These are phyloP conservation scores for Davidsoniella neocaledoniae DNA, from an alignment of 2,329 filamentous ascomycete genomes.

Conservation along the genomic window DNA sequence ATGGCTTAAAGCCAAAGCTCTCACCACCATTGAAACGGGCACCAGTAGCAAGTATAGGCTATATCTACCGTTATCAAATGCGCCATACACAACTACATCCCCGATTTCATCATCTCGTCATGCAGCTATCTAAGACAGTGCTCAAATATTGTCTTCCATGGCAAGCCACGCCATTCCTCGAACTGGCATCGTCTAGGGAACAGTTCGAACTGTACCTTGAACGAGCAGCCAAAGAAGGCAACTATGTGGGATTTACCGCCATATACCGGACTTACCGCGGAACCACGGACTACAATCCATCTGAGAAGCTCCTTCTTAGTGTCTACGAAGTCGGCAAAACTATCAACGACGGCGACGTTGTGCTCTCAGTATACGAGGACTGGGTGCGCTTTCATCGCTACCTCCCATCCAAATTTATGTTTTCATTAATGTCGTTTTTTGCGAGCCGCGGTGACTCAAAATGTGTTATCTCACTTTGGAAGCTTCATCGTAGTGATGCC, in stretches of 20 bases:
- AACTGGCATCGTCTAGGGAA: neutral
- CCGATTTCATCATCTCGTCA: slow-evolving; percentile 9
- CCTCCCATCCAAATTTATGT: neutral
- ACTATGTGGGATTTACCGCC: neutral
- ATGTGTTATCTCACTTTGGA: slow-evolving; percentile 8
- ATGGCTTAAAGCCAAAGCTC: too few species aligned
- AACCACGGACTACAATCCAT: slow-evolving; percentile 1
- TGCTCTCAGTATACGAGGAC: slow-evolving; percentile 2
- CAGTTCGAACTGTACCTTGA: slow-evolving; percentile 6
- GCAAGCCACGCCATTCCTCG: slow-evolving; percentile 3
- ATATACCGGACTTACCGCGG: slow-evolving; percentile 1
- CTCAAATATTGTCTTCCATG: slow-evolving; percentile 5
- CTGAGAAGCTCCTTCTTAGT: neutral
- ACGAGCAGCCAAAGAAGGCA: neutral
- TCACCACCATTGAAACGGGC: too few species aligned
- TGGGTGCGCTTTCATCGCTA: slow-evolving; percentile 1
- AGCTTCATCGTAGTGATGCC: slow-evolving; percentile 1
- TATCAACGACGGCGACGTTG: neutral
- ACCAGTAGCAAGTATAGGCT: neutral
- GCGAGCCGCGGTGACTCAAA: slow-evolving; percentile 7
- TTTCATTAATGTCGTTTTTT: slow-evolving; percentile 5
- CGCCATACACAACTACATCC: neutral
- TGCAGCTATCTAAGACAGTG: slow-evolving; percentile 3
- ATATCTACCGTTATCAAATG: slow-evolving; percentile 7
- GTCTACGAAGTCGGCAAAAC: neutral